Evolutionary conservation across 2,329 filamentous ascomycete species (phyloP).

Genomic region (Stachybotrys elegans): DNA sequence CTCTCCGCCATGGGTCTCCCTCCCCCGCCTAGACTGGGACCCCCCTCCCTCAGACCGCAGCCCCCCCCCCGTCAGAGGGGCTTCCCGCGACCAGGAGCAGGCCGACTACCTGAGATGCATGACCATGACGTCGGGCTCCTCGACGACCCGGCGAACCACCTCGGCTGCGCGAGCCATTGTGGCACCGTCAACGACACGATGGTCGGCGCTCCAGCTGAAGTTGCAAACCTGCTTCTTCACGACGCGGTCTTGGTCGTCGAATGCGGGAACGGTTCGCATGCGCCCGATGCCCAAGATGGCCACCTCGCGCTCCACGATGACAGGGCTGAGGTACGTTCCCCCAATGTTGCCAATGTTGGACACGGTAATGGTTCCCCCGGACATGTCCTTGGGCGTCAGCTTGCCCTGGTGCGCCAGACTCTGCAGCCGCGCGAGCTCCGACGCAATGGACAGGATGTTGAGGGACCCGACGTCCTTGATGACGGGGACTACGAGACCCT

Average conservation of each 20-base stretch:
- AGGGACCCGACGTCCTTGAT: constrained; percentile 75
- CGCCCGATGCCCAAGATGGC: constrained; percentile 87
- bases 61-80: no score
- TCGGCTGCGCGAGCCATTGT: constrained; percentile 90
- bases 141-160: constrained; percentile 69
- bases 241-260: constrained; percentile 55
- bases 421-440: constrained; percentile 71
- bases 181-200: constrained; percentile 89
- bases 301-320: constrained; percentile 86
- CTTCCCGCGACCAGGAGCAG: no score
- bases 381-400: constrained; percentile 69
- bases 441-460: constrained; percentile 73
- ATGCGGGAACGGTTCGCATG: constrained; percentile 75
- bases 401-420: constrained; percentile 68
- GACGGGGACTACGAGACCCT: constrained; percentile 85
- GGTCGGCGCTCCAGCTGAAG: constrained; percentile 95
- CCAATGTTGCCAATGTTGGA: constrained; percentile 96
- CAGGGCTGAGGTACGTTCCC: constrained; percentile 84
- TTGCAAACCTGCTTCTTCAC: constrained; percentile 76
- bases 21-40: no score
- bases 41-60: no score
- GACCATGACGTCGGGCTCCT: constrained; percentile 84
- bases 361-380: constrained; percentile 86
- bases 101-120: constrained; percentile 64
- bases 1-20: no score